A percentile compares a stretch with the other conserved stretches of the same genome.
These are phyloP conservation scores for Thymus mandschuricus DNA, from an alignment of 257 asterid genomes.

Conservation along the genomic window DNA sequence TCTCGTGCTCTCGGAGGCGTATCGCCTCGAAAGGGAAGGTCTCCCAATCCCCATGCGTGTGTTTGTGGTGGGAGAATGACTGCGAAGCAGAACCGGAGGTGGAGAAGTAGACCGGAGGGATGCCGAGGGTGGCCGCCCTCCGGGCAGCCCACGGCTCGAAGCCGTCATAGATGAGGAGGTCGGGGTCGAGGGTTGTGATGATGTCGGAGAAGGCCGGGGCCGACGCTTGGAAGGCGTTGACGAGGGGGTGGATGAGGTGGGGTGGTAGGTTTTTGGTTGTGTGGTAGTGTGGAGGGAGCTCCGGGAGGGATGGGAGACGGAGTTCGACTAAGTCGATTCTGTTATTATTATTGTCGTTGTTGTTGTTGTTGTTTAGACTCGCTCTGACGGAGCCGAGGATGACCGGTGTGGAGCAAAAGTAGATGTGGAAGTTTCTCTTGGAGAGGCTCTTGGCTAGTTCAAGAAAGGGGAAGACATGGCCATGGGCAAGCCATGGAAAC, in stretches of 20 bases:
- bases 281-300: conserved; percentile 46
- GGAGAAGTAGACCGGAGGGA: conserved; percentile 35
- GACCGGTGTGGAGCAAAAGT: conserved; percentile 45
- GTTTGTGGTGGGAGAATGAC: conserved; percentile 36
- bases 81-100: conserved; percentile 18
- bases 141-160: conserved; percentile 45
- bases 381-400: conserved; percentile 38
- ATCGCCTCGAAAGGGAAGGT: conserved; percentile 41
- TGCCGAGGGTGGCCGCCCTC: conserved; percentile 27
- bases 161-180: conserved; percentile 40
- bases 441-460: conserved; percentile 58
- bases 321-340: conserved; percentile 36
- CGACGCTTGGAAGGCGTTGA: conserved; percentile 38
- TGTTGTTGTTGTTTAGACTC: too few species aligned
- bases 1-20: conserved; percentile 32
- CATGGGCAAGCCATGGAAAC: conserved; percentile 53
- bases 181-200: conserved; percentile 29
- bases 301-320: conserved; percentile 31
- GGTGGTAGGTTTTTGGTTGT: conserved; percentile 48
- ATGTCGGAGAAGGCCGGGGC: conserved; percentile 27
- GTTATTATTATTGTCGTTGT: too few species aligned
- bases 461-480: conserved; percentile 39
- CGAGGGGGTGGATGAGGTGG: conserved; percentile 35
- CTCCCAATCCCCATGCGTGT: conserved; percentile 20
- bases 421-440: conserved; percentile 37